A percentile compares a stretch with the other conserved stretches of the same genome.
phyloP scores from a whole-genome alignment of 352 stramenopile genomes.

The Phytophthora rubi region DNA sequence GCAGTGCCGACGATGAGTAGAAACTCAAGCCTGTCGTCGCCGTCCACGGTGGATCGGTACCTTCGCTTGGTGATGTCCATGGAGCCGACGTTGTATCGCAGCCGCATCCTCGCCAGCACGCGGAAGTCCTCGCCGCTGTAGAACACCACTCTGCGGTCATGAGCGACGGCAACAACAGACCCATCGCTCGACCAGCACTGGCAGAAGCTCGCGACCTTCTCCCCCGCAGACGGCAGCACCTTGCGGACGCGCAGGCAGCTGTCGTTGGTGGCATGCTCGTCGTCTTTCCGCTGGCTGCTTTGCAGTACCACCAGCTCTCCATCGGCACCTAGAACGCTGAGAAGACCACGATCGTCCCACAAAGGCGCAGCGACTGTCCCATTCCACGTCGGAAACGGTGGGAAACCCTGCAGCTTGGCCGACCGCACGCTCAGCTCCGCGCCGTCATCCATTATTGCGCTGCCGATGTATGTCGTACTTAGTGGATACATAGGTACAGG shows the following conservation, averaged over 20 bases:
- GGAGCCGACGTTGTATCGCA: slow-evolving; percentile 46
- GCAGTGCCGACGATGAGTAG: slow-evolving; percentile 42
- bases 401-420: slow-evolving; percentile 45
- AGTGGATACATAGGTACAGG: background rate
- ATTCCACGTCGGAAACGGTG: slow-evolving; percentile 71
- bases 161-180: slow-evolving; percentile 35
- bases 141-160: slow-evolving; percentile 40
- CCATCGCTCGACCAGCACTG: slow-evolving; percentile 59
- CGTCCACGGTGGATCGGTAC: background rate
- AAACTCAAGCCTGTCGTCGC: background rate
- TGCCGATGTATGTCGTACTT: background rate
- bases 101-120: slow-evolving; percentile 9
- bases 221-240: slow-evolving; percentile 34
- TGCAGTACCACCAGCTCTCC: slow-evolving; percentile 62
- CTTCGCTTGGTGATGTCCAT: slow-evolving; percentile 38
- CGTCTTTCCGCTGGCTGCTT: slow-evolving; percentile 1
- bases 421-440: slow-evolving; percentile 46
- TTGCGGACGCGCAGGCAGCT: slow-evolving; percentile 37
- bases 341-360: slow-evolving; percentile 12
- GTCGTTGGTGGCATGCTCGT: slow-evolving; percentile 2
- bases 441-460: slow-evolving; percentile 10
- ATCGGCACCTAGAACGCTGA: slow-evolving; percentile 59
- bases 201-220: slow-evolving; percentile 44
- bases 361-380: slow-evolving; percentile 41
- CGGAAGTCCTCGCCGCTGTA: slow-evolving; percentile 39